Base-by-base conservation (phyloP, 441 rosid genomes). In the Gossypium aridum region DNA sequence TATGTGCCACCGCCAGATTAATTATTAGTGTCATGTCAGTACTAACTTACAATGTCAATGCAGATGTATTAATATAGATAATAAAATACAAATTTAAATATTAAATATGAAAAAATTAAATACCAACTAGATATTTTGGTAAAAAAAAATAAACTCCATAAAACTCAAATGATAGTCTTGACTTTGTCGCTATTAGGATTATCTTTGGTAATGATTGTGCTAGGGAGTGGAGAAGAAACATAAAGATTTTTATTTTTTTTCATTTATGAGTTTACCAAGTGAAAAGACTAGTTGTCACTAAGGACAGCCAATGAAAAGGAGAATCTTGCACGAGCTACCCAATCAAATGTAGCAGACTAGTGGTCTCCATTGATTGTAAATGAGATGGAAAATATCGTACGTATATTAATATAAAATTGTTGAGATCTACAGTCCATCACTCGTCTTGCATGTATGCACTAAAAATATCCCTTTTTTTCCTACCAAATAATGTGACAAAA, bases 251-350 rank as follows among this genome's bases (percentile, higher is more conserved):
- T 54, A 2, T 28, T 43, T 43, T 1, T 43, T 43, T 43, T 9
- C 37, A 43, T 39, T 60, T 0, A n/a, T 62, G 28, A 20, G 63
- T 25, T 25, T 25, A 17, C 22, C 4, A 20, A 8, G 5, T 2
- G 17, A 9, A n/a, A 34, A 61, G 56, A 34, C 78, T n/a, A 57
- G 13, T 57, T 73, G 59, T 28, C 34, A 28, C 34, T 28, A 28
- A 28, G 34, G 34, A 28, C 34, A 28, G 34, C 34, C 34, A 28
- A 28, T 28, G 34, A 28, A n/a, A 69, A 64, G 22, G 34, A 43
- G 78, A 74, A 64, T 79, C 78, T 73, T 73, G 70, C 74, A 64
- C 67, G 63, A 76, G 45, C 45, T 28, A 1, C 28, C 26, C 73
- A 28, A 74, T 69, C 76, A 72, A 25, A 62, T 37, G 43, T 57